Percentiles rank a stretch among this genome's conserved stretches.
Conservation (phyloP, 208 protist species). For the Acanthamoeba royreba region DNA sequence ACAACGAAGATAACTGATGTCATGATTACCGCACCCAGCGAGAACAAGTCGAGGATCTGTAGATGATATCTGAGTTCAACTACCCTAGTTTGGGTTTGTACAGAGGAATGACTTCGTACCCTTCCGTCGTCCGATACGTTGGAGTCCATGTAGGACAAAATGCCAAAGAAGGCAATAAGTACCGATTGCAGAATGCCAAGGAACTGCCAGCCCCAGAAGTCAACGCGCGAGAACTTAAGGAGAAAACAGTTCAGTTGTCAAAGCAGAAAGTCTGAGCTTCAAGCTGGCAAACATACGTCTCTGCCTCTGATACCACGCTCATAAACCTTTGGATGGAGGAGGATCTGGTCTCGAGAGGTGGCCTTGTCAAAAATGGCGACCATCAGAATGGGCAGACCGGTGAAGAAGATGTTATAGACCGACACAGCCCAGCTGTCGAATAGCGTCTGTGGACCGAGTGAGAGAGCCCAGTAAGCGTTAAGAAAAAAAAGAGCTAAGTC, state of each 20-base stretch:
- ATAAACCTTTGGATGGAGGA: neutral
- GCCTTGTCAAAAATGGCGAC: conserved; percentile 82
- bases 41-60: conserved; percentile 5
- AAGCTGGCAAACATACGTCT: neutral
- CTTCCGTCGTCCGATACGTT: neutral
- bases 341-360: neutral
- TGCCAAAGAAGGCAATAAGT: conserved; percentile 28
- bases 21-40: conserved; percentile 4
- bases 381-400: conserved; percentile 80
- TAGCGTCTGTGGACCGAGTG: conserved; percentile 47
- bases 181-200: conserved; percentile 25
- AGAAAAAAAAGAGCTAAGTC: neutral
- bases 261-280: neutral
- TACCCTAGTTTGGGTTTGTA: neutral
- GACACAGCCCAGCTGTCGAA: conserved; percentile 60
- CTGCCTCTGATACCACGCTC: conserved; percentile 5
- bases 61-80: neutral
- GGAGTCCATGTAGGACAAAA: neutral
- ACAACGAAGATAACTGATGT: conserved; percentile 7
- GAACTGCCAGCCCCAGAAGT: conserved; percentile 43
- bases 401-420: conserved; percentile 85
- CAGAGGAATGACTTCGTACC: neutral
- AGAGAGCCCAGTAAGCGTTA: neutral
- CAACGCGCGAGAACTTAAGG: neutral
- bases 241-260: neutral